Evolutionary conservation across 2,329 filamentous ascomycete genomes (phyloP).

Genomic region (Trichoderma simmonsii): DNA sequence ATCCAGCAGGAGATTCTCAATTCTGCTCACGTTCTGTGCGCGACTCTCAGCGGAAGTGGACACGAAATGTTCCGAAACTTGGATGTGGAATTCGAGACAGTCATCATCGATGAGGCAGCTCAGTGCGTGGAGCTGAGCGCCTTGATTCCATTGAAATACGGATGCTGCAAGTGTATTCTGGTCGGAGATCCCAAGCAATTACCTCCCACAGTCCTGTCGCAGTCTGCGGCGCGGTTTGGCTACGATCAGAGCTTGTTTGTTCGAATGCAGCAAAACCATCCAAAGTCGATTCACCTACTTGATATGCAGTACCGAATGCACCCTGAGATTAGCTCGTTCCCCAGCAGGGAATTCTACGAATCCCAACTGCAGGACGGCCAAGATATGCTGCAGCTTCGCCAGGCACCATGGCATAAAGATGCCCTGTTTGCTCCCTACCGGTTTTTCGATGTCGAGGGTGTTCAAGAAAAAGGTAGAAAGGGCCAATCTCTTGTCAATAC

Average conservation of each 20-base stretch:
- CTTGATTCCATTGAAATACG: conserved; percentile 94
- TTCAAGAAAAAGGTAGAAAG: conserved; percentile 74
- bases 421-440: conserved; percentile 84
- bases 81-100: conserved; percentile 95
- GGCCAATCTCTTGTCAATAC: conserved; percentile 89
- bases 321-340: conserved; percentile 89
- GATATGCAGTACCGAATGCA: conserved; percentile 99
- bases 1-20: conserved; percentile 91
- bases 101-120: conserved; percentile 96
- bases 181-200: conserved; percentile 98
- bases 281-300: conserved; percentile 85
- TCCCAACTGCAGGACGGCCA: conserved; percentile 78
- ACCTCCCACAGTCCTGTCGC: conserved; percentile 91
- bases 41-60: conserved; percentile 90
- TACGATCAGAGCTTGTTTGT: conserved; percentile 99
- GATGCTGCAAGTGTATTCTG: conserved; percentile 92
- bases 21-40: conserved; percentile 87
- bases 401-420: conserved; percentile 81
- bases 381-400: conserved; percentile 73
- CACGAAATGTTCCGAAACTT: conserved; percentile 97
- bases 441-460: conserved; percentile 93
- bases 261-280: conserved; percentile 92
- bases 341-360: conserved; percentile 90
- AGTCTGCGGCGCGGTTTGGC: conserved; percentile 85
- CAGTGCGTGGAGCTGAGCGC: conserved; percentile 98